These are phyloP conservation scores for Candida endomychidarum DNA, from an alignment of 805 yeast genomes.

Conservation along the genomic window DNA sequence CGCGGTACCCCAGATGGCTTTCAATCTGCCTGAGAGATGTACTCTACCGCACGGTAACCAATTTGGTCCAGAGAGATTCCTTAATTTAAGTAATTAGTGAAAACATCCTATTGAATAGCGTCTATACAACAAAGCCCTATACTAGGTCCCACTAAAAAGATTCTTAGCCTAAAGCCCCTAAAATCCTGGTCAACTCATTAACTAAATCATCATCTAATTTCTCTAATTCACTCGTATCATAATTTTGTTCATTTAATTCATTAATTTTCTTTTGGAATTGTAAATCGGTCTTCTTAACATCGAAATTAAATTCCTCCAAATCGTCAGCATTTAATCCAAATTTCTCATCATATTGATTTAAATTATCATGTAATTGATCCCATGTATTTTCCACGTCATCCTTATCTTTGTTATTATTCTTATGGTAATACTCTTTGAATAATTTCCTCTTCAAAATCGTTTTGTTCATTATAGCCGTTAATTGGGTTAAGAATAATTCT, in stretches of 20 bases:
- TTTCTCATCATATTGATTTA: conserved; percentile 26
- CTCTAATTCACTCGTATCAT: conserved; percentile 33
- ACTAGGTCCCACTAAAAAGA: no score
- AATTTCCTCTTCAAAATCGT: conserved; percentile 38
- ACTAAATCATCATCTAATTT: conserved; percentile 22
- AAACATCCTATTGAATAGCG: no score
- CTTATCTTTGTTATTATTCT: conserved; percentile 17
- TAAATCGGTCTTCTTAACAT: conserved; percentile 18
- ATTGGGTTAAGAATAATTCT: conserved; percentile 34
- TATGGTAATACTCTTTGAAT: conserved; percentile 33
- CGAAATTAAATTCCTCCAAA: conserved; percentile 42
- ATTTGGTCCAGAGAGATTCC: no score
- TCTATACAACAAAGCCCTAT: no score
- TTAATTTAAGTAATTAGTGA: no score
- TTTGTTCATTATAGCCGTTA: conserved; percentile 38
- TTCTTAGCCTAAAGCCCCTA: background rate
- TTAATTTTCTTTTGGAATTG: conserved; percentile 15
- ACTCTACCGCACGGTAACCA: background rate
- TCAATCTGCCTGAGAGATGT: no score
- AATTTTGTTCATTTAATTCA: conserved; percentile 10
- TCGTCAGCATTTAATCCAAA: conserved; percentile 45
- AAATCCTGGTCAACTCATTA: conserved; percentile 7
- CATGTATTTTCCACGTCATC: conserved; percentile 37
- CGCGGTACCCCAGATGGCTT: no score
- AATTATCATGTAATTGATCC: conserved; percentile 41